Evolutionary conservation across 306 rosid species (phyloP).

Genomic region (Carpinus viminea): DNA sequence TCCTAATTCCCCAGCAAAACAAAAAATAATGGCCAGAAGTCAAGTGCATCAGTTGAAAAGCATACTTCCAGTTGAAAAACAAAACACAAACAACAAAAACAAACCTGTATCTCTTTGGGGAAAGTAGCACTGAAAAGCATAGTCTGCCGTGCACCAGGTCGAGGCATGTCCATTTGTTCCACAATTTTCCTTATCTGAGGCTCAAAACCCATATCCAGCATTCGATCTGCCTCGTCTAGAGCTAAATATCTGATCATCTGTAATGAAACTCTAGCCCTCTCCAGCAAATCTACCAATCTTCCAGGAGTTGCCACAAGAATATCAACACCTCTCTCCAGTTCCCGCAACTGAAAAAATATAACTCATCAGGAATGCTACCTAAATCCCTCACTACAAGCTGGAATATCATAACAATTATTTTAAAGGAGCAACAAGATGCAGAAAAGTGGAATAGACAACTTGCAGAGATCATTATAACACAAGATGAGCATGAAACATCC

Average conservation of each 20-base stretch:
- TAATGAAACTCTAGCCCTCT: slow-evolving; percentile 80
- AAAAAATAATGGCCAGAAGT: background rate
- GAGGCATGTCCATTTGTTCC: slow-evolving; percentile 91
- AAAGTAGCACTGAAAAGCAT: slow-evolving; percentile 91
- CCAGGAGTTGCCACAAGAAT: slow-evolving; percentile 98
- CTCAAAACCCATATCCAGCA: slow-evolving; percentile 88
- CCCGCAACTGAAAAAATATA: slow-evolving; percentile 62
- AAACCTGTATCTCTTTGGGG: slow-evolving; percentile 88
- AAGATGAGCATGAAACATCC: background rate
- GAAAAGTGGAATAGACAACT: slow-evolving; percentile 2
- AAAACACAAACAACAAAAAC: background rate
- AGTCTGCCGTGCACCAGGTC: slow-evolving; percentile 74
- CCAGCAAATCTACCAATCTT: slow-evolving; percentile 88
- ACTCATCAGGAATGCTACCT: slow-evolving; percentile 19
- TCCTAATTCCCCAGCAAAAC: background rate
- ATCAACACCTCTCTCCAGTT: slow-evolving; percentile 90
- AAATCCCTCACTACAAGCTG: background rate
- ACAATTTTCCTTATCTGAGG: slow-evolving; percentile 80
- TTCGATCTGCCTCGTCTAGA: slow-evolving; percentile 77
- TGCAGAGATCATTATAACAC: background rate
- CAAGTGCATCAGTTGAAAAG: background rate
- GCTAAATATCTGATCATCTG: slow-evolving; percentile 76
- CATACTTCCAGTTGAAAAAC: slow-evolving; percentile 11
- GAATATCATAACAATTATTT: slow-evolving; percentile 3
- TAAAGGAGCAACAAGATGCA: background rate